phyloP scores from a whole-genome alignment of 78 protist species.

The Dictyostelium brefeldianum region DNA sequence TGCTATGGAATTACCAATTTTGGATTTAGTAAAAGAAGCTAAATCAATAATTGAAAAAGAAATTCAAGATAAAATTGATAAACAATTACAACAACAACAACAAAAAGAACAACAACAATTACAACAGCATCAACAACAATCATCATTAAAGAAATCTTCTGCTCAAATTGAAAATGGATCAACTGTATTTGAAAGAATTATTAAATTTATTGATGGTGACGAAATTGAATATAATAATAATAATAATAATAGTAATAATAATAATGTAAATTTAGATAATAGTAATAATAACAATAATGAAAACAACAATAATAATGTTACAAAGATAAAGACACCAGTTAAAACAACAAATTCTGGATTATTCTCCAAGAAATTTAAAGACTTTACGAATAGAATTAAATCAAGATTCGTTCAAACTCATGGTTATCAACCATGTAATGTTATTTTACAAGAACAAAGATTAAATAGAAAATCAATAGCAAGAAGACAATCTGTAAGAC shows the following conservation, averaged over 20 bases:
- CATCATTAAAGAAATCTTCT: background rate
- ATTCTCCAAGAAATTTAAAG: conserved; percentile 44
- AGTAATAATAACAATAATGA: background rate
- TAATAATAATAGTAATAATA: background rate
- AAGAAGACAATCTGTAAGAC: conserved; percentile 29
- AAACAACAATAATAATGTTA: background rate
- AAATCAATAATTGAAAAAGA: conserved; percentile 19
- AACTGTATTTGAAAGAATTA: conserved; percentile 39
- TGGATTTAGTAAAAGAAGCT: conserved; percentile 23
- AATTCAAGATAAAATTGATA: background rate
- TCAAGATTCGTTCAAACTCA: background rate
- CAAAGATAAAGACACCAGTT: conserved; percentile 14
- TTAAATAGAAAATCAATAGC: conserved; percentile 39
- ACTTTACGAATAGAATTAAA: conserved; percentile 39
- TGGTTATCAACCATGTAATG: conserved; percentile 76
- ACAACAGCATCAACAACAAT: conserved; percentile 30
- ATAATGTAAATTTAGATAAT: background rate
- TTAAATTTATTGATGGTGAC: conserved; percentile 18
- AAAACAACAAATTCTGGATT: background rate
- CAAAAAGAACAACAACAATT: conserved; percentile 11
- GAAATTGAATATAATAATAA: background rate
- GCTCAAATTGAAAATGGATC: background rate
- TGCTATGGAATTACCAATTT: conserved; percentile 36
- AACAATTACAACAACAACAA: conserved; percentile 13
- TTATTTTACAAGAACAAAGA: conserved; percentile 28